These are phyloP conservation scores for Ulota crispa DNA, from an alignment of 225 moss, liverwort and hornwort genomes.

Conservation along the genomic window DNA sequence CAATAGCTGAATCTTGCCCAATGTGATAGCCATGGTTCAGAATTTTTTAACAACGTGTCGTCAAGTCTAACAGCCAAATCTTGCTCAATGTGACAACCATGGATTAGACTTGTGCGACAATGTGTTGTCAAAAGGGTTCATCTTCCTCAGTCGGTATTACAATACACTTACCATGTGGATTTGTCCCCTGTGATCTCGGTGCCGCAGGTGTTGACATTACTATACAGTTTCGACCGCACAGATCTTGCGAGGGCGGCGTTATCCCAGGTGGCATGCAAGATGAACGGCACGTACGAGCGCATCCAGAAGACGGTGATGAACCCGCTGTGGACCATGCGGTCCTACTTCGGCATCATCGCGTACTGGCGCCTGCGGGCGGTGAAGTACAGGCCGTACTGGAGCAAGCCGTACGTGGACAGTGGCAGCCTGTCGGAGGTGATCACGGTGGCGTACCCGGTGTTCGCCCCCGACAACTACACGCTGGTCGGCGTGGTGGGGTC, in stretches of 20 bases:
- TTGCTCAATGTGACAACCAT: too few relatives aligned
- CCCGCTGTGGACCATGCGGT: conserved; percentile 49
- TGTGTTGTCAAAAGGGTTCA: too few relatives aligned
- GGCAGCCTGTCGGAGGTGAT: conserved; percentile 27
- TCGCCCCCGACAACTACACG: conserved; percentile 48
- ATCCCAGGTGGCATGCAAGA: conserved; percentile 26
- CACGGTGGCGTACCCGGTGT: conserved; percentile 46
- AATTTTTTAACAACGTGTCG: too few relatives aligned
- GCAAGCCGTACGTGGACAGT: conserved; percentile 35
- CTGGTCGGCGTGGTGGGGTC: conserved; percentile 48
- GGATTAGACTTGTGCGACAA: too few relatives aligned
- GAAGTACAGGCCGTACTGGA: conserved; percentile 36
- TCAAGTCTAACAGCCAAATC: too few relatives aligned
- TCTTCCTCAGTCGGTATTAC: too few relatives aligned
- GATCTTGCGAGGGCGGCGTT: background rate
- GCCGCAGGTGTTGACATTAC: conserved; percentile 5
- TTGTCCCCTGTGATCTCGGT: background rate
- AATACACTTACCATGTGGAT: background rate
- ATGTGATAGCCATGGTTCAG: too few relatives aligned
- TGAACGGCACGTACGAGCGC: conserved; percentile 43
- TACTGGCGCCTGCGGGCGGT: conserved; percentile 30
- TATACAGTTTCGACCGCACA: conserved; percentile 49
- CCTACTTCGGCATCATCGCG: conserved; percentile 46
- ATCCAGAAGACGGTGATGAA: conserved; percentile 34
- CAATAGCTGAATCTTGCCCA: too few relatives aligned